Evolutionary conservation across 2,329 filamentous ascomycete genomes (phyloP).

Genomic region (Aciculosporium take): DNA sequence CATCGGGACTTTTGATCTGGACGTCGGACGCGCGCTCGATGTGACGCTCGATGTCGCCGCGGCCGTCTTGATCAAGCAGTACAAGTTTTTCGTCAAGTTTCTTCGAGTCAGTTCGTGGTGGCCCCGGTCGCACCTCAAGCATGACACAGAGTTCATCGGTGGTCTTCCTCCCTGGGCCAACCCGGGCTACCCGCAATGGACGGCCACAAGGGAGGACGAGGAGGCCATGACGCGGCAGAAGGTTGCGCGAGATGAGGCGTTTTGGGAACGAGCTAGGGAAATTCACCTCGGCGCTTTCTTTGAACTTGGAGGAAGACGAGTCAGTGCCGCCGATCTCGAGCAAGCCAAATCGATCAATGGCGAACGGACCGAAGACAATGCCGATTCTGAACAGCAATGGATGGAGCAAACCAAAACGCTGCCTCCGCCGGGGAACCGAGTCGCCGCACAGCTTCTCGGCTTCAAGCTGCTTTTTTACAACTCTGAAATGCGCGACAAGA

Average conservation of each 20-base stretch:
- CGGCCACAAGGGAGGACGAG: slow-evolving; percentile 54
- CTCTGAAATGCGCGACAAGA: slow-evolving; percentile 57
- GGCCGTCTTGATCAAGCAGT: slow-evolving; percentile 82
- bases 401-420: slow-evolving; percentile 67
- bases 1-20: slow-evolving; percentile 92
- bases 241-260: slow-evolving; percentile 52
- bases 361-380: slow-evolving; percentile 29
- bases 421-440: slow-evolving; percentile 73
- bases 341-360: slow-evolving; percentile 25
- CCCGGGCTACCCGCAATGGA: slow-evolving; percentile 52
- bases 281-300: slow-evolving; percentile 75
- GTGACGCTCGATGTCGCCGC: slow-evolving; percentile 93
- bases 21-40: slow-evolving; percentile 87
- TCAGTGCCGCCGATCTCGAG: slow-evolving; percentile 44
- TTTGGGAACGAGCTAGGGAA: slow-evolving; percentile 70
- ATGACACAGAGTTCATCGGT: slow-evolving; percentile 30
- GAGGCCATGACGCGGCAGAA: slow-evolving; percentile 40
- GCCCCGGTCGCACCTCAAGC: slow-evolving; percentile 49
- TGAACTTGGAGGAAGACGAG: slow-evolving; percentile 62
- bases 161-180: slow-evolving; percentile 78
- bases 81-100: slow-evolving; percentile 87
- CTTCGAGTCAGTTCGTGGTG: slow-evolving; percentile 91
- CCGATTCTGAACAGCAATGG: slow-evolving; percentile 54
- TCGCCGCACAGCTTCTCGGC: slow-evolving; percentile 85
- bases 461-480: slow-evolving; percentile 97